These are phyloP conservation scores for Rhodotorula sp. DNA, from an alignment of 1,284 basidiomycete species.

Conservation along the genomic window DNA sequence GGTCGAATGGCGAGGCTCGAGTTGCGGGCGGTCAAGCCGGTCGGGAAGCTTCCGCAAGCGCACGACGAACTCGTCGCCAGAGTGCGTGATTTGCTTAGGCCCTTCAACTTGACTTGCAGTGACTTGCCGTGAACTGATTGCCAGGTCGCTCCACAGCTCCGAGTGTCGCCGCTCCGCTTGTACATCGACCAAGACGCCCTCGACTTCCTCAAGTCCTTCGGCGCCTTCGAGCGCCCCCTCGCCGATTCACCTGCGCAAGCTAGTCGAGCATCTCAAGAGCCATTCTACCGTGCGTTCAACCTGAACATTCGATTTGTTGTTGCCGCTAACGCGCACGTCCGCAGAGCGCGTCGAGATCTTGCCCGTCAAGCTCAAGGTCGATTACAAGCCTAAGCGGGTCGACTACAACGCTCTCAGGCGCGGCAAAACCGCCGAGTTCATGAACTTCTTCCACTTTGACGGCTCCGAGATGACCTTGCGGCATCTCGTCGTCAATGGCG, in stretches of 20 bases:
- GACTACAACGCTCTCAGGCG: conserved; percentile 89
- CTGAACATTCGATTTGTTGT: too few relatives aligned
- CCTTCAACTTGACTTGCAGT: too few relatives aligned
- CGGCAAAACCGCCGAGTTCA: conserved; percentile 90
- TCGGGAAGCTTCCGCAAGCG: conserved; percentile 55
- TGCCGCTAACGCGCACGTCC: not conserved
- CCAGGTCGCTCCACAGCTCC: conserved; percentile 58
- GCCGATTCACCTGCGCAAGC: conserved; percentile 51
- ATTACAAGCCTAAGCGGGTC: conserved; percentile 97
- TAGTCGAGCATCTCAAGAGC: conserved; percentile 15
- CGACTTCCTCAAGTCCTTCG: conserved; percentile 95
- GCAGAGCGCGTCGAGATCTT: conserved; percentile 73
- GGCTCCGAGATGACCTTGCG: conserved; percentile 96
- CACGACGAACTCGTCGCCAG: conserved; percentile 77
- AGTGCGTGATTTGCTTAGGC: too few relatives aligned
- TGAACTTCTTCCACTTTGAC: conserved; percentile 99
- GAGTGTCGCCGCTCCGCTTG: conserved; percentile 80
- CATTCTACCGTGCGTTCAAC: conserved; percentile 50
- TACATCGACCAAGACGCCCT: conserved; percentile 98
- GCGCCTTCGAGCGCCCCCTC: conserved; percentile 69
- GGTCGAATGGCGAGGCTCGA: conserved; percentile 92
- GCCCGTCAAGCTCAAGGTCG: conserved; percentile 79
- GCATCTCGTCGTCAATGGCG: conserved; percentile 85
- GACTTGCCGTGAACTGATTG: not conserved
- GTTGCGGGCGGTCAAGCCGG: conserved; percentile 68